Evolutionary conservation across 148 eudicot genomes (phyloP).

Genomic region (Camellia granthamiana): DNA sequence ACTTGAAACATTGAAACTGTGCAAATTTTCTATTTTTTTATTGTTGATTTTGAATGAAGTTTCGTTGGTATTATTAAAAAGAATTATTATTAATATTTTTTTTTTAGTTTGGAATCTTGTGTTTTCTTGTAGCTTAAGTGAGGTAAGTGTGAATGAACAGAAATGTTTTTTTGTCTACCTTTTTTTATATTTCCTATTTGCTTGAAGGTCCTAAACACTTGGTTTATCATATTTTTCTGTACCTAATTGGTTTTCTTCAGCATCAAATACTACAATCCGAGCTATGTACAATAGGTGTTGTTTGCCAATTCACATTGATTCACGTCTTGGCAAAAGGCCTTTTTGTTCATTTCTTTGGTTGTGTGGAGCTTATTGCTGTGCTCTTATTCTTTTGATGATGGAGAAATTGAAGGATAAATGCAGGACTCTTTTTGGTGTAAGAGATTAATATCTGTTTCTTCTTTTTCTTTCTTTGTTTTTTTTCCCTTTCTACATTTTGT

Average conservation of each 20-base stretch:
- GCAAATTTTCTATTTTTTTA: background rate
- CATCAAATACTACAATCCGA: conserved; percentile 5
- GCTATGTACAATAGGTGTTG: conserved; percentile 49
- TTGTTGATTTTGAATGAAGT: background rate
- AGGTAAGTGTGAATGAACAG: conserved; percentile 30
- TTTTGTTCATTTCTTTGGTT: conserved; percentile 41
- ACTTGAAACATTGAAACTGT: background rate
- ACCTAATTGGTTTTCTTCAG: conserved; percentile 14
- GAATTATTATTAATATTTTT: conserved; percentile 15
- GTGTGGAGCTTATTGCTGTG: conserved; percentile 35
- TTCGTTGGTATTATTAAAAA: background rate
- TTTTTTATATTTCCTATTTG: background rate
- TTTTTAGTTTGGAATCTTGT: conserved; percentile 55
- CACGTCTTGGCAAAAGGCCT: conserved; percentile 32
- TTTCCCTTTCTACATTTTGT: too few relatives aligned
- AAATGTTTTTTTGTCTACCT: background rate
- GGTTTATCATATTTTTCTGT: background rate
- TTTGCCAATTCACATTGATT: conserved; percentile 36
- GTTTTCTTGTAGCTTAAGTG: conserved; percentile 58
- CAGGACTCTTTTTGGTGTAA: conserved; percentile 50
- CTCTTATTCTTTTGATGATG: conserved; percentile 38
- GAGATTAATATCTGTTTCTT: conserved; percentile 22
- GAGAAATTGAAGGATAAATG: conserved; percentile 53
- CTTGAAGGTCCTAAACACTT: too few relatives aligned
- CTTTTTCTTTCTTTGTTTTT: background rate